Conservation (phyloP, 352 stramenopile species). For the Phytophthora sp. region DNA sequence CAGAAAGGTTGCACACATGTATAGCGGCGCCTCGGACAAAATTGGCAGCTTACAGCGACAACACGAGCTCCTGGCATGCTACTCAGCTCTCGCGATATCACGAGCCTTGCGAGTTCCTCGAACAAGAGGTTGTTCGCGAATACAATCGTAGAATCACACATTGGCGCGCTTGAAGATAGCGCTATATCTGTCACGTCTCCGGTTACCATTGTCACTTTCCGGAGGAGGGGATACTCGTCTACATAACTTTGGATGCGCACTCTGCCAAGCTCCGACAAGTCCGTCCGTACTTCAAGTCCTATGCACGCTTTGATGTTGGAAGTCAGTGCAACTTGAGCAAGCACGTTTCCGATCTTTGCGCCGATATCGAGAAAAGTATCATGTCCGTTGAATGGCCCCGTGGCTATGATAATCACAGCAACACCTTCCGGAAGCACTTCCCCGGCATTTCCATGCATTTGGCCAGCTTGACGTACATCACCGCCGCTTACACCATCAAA, state of each 20-base stretch:
- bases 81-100: neutral
- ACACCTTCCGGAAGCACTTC: neutral
- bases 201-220: neutral
- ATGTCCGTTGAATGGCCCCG: neutral
- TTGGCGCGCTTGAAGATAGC: neutral
- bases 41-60: neutral
- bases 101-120: neutral
- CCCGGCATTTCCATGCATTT: neutral
- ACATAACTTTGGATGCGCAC: neutral
- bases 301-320: neutral
- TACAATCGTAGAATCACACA: neutral
- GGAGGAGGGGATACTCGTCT: neutral
- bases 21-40: neutral
- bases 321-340: neutral
- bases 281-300: neutral
- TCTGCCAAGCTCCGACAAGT: neutral
- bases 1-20: neutral
- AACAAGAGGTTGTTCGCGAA: neutral
- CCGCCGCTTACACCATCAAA: neutral
- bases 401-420: neutral
- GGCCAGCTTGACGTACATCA: neutral
- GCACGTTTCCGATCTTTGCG: neutral
- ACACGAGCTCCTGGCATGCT: neutral
- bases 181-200: neutral
- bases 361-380: neutral